phyloP scores from a whole-genome alignment of 208 protist genomes.

The Wallacemonas rigidus region DNA sequence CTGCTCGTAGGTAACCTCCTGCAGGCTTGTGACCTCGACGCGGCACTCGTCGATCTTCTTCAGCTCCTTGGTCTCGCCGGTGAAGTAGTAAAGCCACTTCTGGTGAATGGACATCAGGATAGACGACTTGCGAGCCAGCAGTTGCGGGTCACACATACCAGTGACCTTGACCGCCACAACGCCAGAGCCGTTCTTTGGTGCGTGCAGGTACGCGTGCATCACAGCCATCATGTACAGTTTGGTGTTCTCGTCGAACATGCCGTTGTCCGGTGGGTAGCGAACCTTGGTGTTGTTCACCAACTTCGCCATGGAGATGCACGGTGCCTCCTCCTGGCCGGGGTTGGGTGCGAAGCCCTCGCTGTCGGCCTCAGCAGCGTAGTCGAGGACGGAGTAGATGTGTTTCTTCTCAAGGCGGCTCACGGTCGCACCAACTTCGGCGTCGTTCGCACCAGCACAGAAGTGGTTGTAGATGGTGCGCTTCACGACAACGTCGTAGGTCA shows the following conservation, averaged over 20 bases:
- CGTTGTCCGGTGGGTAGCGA: conserved; percentile 66
- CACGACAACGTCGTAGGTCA: conserved; percentile 81
- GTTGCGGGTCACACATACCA: conserved; percentile 90
- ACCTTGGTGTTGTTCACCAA: conserved; percentile 64
- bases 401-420: conserved; percentile 64
- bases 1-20: conserved; percentile 70
- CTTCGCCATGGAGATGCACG: conserved; percentile 70
- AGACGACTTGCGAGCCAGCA: conserved; percentile 87
- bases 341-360: conserved; percentile 64
- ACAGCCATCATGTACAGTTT: conserved; percentile 93
- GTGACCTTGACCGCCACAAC: conserved; percentile 92
- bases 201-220: conserved; percentile 81
- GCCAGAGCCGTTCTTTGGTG: conserved; percentile 54
- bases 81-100: conserved; percentile 83
- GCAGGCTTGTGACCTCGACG: conserved; percentile 59
- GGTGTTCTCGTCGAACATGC: conserved; percentile 89
- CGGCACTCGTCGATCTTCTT: conserved; percentile 88
- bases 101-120: conserved; percentile 89
- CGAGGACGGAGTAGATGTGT: conserved; percentile 92
- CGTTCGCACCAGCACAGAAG: conserved; percentile 95
- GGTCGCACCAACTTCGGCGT: conserved; percentile 78
- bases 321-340: conserved; percentile 52
- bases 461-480: conserved; percentile 93
- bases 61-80: conserved; percentile 43
- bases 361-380: conserved; percentile 95